Evolutionary conservation across 2,329 filamentous ascomycete genomes (phyloP).

Genomic region (Sporothrix variecibatus): DNA sequence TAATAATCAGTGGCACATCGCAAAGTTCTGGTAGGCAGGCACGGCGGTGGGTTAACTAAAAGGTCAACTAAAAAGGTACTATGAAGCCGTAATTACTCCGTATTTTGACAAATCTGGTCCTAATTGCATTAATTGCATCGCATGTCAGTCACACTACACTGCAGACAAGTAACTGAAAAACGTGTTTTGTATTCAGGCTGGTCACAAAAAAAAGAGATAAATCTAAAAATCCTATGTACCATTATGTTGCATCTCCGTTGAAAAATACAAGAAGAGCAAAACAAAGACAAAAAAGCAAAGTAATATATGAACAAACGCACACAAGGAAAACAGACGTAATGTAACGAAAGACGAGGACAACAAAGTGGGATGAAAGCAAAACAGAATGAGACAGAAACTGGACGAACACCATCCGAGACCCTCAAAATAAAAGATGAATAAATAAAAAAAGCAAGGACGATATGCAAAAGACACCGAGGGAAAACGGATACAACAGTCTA

Average conservation of each 20-base stretch:
- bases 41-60: too few species aligned
- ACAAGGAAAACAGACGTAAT: not conserved
- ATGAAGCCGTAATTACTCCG: too few species aligned
- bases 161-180: not conserved
- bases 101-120: too few species aligned
- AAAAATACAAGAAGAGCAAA: not conserved
- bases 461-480: not conserved
- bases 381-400: not conserved
- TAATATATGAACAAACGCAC: not conserved
- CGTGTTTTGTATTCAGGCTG: slow-evolving; percentile 22
- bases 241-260: slow-evolving; percentile 16
- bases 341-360: slow-evolving; percentile 1
- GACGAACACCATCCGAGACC: not conserved
- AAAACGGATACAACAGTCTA: not conserved
- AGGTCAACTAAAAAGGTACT: too few species aligned
- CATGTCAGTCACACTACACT: not conserved
- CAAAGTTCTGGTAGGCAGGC: too few species aligned
- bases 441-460: not conserved
- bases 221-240: slow-evolving; percentile 30
- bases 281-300: not conserved
- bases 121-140: too few species aligned
- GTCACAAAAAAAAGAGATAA: slow-evolving; percentile 25
- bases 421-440: not conserved
- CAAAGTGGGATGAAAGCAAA: not conserved
- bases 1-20: too few species aligned